Conservation (phyloP, 2,329 filamentous ascomycete species). For the Graphiopsis chlorocephala region DNA sequence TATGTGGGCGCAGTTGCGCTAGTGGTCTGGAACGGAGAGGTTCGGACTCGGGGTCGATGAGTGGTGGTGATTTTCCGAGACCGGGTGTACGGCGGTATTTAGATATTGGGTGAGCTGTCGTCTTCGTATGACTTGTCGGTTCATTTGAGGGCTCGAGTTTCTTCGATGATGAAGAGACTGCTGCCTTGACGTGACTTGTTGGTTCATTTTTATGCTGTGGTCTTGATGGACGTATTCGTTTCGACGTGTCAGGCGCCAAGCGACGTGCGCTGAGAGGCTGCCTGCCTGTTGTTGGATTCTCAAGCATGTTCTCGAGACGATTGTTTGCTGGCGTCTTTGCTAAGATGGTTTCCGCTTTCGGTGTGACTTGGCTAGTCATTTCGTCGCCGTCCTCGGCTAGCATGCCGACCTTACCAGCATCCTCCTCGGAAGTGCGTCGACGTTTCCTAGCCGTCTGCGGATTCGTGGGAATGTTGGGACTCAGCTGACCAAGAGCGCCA, state of each 20-base stretch:
- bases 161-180: neutral
- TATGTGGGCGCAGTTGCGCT: slow-evolving; percentile 58
- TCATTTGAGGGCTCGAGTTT: neutral
- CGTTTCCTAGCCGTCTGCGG: slow-evolving; percentile 10
- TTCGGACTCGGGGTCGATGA: slow-evolving; percentile 34
- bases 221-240: neutral
- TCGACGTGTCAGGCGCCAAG: slow-evolving; percentile 1
- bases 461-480: slow-evolving; percentile 22
- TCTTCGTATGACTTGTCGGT: neutral
- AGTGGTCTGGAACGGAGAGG: slow-evolving; percentile 59
- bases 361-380: slow-evolving; percentile 20
- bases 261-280: neutral
- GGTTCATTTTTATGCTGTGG: neutral
- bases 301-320: slow-evolving; percentile 27
- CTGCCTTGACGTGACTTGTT: neutral
- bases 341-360: neutral
- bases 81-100: neutral
- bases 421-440: slow-evolving; percentile 17
- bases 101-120: neutral
- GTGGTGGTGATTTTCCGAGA: slow-evolving; percentile 23
- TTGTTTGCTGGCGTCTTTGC: slow-evolving; percentile 1
- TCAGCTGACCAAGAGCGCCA: slow-evolving; percentile 22
- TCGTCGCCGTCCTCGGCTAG: slow-evolving; percentile 33
- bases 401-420: slow-evolving; percentile 22
- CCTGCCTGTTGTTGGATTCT: slow-evolving; percentile 19